These are phyloP conservation scores for Lachancea sp. DNA, from an alignment of 805 yeast species.

Conservation along the genomic window DNA sequence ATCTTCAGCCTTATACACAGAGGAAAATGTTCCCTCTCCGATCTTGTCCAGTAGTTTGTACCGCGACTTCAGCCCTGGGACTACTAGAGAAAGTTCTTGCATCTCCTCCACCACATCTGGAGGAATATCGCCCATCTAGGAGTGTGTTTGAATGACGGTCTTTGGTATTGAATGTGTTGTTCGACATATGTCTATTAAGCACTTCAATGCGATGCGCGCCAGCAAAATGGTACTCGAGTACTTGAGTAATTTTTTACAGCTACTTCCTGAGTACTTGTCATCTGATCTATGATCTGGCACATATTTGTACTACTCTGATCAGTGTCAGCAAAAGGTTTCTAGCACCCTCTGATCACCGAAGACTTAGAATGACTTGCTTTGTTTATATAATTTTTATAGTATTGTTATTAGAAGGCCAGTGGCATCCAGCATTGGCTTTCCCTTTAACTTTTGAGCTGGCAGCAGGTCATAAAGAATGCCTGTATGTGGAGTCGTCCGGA, in stretches of 20 bases:
- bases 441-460: slow-evolving; percentile 28
- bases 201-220: too few relatives aligned
- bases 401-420: neutral
- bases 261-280: too few relatives aligned
- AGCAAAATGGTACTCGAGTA: too few relatives aligned
- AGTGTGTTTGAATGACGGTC: slow-evolving; percentile 25
- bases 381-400: neutral
- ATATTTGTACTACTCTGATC: too few relatives aligned
- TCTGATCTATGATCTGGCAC: too few relatives aligned
- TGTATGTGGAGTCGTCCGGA: slow-evolving; percentile 36
- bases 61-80: slow-evolving; percentile 41
- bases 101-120: slow-evolving; percentile 53
- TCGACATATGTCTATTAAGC: neutral
- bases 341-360: neutral
- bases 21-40: slow-evolving; percentile 89
- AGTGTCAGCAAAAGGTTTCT: too few relatives aligned
- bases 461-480: slow-evolving; percentile 23
- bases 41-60: slow-evolving; percentile 37
- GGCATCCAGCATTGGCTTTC: slow-evolving; percentile 6
- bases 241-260: too few relatives aligned
- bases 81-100: slow-evolving; percentile 45
- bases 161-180: slow-evolving; percentile 29
- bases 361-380: neutral
- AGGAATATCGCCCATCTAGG: slow-evolving; percentile 43
- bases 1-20: slow-evolving; percentile 49